Conservation (phyloP, 2,329 filamentous ascomycete genomes). For the Calycina herbarum region DNA sequence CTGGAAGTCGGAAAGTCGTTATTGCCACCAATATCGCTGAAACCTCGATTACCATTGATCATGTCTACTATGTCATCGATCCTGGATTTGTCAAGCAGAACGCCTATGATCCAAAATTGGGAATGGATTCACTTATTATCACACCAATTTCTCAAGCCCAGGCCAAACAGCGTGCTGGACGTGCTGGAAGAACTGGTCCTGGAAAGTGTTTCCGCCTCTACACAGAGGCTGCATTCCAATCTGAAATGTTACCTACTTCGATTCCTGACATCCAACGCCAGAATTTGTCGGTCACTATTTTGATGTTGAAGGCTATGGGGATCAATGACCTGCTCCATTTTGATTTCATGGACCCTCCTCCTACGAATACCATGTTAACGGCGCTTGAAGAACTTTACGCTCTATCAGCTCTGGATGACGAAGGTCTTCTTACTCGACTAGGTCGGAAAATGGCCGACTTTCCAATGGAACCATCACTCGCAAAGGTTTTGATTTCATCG, state of each 20-base stretch:
- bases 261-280: constrained; percentile 96
- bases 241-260: constrained; percentile 93
- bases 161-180: constrained; percentile 88
- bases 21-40: constrained; percentile 99
- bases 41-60: constrained; percentile 96
- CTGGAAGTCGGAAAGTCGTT: constrained; percentile 86
- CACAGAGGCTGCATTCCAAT: constrained; percentile 92
- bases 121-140: constrained; percentile 95
- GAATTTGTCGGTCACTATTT: constrained; percentile 87
- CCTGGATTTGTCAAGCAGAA: constrained; percentile 98
- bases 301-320: constrained; percentile 98
- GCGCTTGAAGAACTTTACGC: constrained; percentile 95
- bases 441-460: constrained; percentile 98
- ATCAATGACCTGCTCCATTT: constrained; percentile 98
- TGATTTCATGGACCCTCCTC: constrained; percentile 98
- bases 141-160: constrained; percentile 97
- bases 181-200: constrained; percentile 90
- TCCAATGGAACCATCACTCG: constrained; percentile 91
- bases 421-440: constrained; percentile 86
- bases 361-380: constrained; percentile 96
- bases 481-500: constrained; percentile 85
- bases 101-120: constrained; percentile 92
- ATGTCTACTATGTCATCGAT: constrained; percentile 96
- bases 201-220: constrained; percentile 96
- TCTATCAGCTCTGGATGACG: constrained; percentile 87